These are phyloP conservation scores for Phytophthora sp. DNA, from an alignment of 352 stramenopile species.

Conservation along the genomic window DNA sequence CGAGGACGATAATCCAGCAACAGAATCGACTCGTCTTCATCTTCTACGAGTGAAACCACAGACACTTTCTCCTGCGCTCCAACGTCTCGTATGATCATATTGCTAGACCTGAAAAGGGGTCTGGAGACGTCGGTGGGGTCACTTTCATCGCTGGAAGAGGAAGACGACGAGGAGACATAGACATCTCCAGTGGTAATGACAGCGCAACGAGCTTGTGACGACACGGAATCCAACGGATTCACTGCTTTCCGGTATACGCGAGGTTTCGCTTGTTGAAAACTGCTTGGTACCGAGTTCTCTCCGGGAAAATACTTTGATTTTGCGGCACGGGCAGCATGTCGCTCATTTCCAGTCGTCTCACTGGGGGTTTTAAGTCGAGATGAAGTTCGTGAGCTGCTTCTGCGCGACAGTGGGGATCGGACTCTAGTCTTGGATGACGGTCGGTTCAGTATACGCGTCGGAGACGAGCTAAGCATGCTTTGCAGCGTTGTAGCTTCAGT, in stretches of 20 bases:
- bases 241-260: constrained; percentile 53
- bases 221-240: constrained; percentile 34
- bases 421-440: constrained; percentile 11
- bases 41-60: constrained; percentile 54
- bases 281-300: constrained; percentile 62
- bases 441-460: constrained; percentile 25
- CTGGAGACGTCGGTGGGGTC: background rate
- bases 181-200: constrained; percentile 43
- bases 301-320: constrained; percentile 35
- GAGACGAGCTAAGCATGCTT: constrained; percentile 29
- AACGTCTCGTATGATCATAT: constrained; percentile 13
- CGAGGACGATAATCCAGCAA: constrained; percentile 51
- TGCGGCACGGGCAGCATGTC: background rate
- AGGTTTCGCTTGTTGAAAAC: constrained; percentile 62
- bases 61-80: constrained; percentile 47
- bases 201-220: constrained; percentile 43
- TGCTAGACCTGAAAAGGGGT: constrained; percentile 7
- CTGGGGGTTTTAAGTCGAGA: constrained; percentile 16
- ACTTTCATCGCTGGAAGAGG: constrained; percentile 10
- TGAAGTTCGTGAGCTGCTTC: constrained; percentile 16
- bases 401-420: constrained; percentile 8
- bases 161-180: constrained; percentile 3
- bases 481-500: constrained; percentile 11
- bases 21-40: constrained; percentile 51
- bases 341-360: constrained; percentile 5